These are phyloP conservation scores for Gryganskiella cystojenkinii DNA, from an alignment of 192 early-diverging fungal species.

Conservation along the genomic window DNA sequence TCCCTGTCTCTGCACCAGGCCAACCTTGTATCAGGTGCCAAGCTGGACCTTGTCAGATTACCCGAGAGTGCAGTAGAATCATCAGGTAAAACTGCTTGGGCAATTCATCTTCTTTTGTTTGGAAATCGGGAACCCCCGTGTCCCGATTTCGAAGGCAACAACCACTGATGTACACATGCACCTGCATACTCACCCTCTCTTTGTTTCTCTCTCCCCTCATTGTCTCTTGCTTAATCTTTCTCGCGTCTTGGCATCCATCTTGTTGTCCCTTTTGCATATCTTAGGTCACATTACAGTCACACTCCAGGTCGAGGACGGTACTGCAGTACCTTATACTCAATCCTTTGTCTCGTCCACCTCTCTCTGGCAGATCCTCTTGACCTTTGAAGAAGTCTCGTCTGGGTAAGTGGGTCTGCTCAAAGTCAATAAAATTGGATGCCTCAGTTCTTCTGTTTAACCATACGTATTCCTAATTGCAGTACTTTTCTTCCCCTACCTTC, in stretches of 20 bases:
- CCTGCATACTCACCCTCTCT: background rate
- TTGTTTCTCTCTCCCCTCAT: background rate
- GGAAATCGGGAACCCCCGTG: background rate
- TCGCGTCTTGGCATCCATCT: background rate
- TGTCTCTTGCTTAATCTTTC: conserved; percentile 2
- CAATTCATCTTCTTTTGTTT: background rate
- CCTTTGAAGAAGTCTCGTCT: conserved; percentile 58
- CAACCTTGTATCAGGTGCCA: conserved; percentile 79
- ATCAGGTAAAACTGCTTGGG: background rate
- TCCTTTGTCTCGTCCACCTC: conserved; percentile 63
- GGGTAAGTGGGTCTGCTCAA: conserved; percentile 36
- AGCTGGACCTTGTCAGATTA: conserved; percentile 60
- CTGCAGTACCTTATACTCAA: conserved; percentile 61
- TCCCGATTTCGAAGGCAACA: too few species aligned
- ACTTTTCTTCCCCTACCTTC: background rate
- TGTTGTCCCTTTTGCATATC: background rate
- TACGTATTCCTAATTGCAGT: background rate
- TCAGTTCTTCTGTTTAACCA: background rate
- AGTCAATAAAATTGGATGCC: too few species aligned
- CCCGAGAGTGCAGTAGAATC: background rate
- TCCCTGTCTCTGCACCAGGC: conserved; percentile 77
- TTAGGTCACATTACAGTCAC: conserved; percentile 55
- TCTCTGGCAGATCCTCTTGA: conserved; percentile 73
- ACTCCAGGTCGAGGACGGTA: conserved; percentile 74
- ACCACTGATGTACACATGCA: background rate